phyloP scores from a whole-genome alignment of 495 filamentous ascomycete species.

The Bacidia rubella region DNA sequence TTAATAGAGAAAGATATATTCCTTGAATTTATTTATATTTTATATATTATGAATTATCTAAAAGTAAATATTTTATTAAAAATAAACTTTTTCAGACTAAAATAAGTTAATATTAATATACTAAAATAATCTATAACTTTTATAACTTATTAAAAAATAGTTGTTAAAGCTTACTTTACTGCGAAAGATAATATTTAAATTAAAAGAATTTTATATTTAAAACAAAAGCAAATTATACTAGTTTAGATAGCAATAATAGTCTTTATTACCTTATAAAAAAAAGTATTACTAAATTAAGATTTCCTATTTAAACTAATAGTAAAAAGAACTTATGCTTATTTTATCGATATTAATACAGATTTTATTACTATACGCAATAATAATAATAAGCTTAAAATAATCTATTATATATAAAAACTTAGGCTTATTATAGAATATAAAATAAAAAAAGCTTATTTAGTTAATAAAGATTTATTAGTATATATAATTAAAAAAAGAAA shows the following conservation, averaged over 20 bases:
- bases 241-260: too few species aligned
- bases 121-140: background rate
- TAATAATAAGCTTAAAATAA: background rate
- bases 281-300: background rate
- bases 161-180: constrained; percentile 3
- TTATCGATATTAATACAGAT: background rate
- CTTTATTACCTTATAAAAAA: too few species aligned
- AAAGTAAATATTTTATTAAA: background rate
- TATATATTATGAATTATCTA: too few species aligned
- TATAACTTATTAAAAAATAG: background rate
- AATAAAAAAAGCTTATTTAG: background rate
- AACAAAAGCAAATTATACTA: background rate
- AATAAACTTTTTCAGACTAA: background rate
- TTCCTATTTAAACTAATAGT: background rate
- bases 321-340: too few species aligned
- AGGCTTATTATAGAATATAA: background rate
- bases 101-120: background rate
- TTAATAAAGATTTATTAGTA: background rate
- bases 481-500: too few species aligned
- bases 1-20: background rate
- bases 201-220: background rate
- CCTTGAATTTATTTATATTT: too few species aligned
- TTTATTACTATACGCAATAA: background rate
- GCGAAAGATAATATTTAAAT: background rate
- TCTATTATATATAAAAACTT: background rate